Evolutionary conservation across 306 rosid species (phyloP), one percentile per base, ranked within the genome.

Genomic region (Betula pendula): DNA sequence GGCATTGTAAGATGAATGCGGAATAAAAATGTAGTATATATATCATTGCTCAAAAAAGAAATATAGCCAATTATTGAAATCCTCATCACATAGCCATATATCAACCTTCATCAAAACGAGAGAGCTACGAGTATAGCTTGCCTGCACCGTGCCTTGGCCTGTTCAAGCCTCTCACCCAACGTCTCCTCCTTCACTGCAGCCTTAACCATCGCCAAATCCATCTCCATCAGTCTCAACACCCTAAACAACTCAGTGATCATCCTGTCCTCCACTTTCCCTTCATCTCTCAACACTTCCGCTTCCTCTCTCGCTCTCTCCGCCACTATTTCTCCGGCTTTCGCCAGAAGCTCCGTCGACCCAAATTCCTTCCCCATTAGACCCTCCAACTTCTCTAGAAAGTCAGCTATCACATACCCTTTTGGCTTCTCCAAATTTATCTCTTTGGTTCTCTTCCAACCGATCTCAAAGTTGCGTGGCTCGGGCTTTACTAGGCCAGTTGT

Each of bases 361-460:
- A 75, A 94, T 43, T 94, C 96, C 77, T 59, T 89, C 71, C 83
- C 96, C 95, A 94, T 92, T 3, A 94, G 78, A 0, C 44, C 80
- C 80, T 92, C 98, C 31, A 94, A 53, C 85, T 94, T 94, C 87
- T 90, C 97, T 80, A 94, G 77, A 68, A 94, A 86, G 29, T 94
- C 98, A 63, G 96, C 93, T 65, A 94, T 85, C 49, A 86, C 88
- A 82, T 79, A 82, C 81, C 98, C 98, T 49, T 86, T 71, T 70
- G 98, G 97, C 83, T 83, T 84, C 88, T 92, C 98, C 6, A 83
- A 19, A 8, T 83, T 83, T 5, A 92, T 92, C 89, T 84, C 86
- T 47, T 94, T 94, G 0, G 93, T 94, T 72, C 98, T 94, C 86
- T 90, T 94, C 98, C 97, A 94, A 1, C 98, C 98, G 38, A 94